Percentiles rank a stretch among this genome's conserved stretches.
Evolutionary conservation across 768 basidiomycete species (phyloP).

Genomic region (Macrolepiota dolichaula): DNA sequence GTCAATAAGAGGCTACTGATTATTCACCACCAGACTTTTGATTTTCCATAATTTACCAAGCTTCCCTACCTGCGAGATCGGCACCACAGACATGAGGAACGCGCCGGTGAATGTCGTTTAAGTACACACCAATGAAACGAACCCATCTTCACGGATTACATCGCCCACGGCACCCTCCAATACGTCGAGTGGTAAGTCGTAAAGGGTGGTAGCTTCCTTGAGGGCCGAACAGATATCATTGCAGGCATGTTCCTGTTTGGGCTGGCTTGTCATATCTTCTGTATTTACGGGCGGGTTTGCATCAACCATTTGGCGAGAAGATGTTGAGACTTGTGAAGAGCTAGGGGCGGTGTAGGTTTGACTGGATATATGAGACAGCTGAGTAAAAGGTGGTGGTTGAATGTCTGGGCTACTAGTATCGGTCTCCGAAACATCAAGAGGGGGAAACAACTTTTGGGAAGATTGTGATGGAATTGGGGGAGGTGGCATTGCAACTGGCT

Average conservation of each 20-base stretch:
- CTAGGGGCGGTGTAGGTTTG: not conserved
- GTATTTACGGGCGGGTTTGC: not conserved
- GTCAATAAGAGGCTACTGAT: too few species aligned
- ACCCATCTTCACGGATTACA: constrained; percentile 73
- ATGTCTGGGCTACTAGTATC: not conserved
- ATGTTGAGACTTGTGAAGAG: constrained; percentile 1
- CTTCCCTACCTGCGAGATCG: constrained; percentile 14
- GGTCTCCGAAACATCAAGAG: not conserved
- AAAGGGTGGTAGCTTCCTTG: constrained; percentile 43
- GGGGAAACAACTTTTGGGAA: not conserved
- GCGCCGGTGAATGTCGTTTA: not conserved
- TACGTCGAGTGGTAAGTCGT: constrained; percentile 44
- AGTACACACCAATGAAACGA: constrained; percentile 62
- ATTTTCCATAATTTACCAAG: constrained; percentile 17
- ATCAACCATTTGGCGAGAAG: not conserved
- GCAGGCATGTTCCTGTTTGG: not conserved
- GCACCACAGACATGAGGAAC: not conserved
- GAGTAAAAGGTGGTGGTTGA: not conserved
- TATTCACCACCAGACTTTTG: constrained; percentile 7
- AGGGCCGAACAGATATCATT: constrained; percentile 35
- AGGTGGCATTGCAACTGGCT: constrained; percentile 2
- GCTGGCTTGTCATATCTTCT: not conserved
- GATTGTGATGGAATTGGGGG: not conserved
- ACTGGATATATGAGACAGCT: not conserved
- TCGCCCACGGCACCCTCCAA: constrained; percentile 58